Evolutionary conservation across 2,329 filamentous ascomycete species (phyloP).

Genomic region (Claviceps purpurea): DNA sequence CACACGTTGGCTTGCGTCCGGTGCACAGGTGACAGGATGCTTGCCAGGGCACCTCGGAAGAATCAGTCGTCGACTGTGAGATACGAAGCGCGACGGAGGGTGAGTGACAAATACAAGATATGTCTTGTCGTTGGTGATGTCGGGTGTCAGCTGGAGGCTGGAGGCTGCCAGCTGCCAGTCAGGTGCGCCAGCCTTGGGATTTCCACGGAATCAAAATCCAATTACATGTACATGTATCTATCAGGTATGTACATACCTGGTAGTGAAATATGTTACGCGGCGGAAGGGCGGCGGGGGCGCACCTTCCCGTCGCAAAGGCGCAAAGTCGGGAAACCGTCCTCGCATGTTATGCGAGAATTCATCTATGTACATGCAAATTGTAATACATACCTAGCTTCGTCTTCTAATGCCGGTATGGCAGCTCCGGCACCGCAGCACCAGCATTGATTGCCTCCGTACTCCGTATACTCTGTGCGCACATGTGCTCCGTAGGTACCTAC

Average conservation of each 20-base stretch:
- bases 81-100: background rate
- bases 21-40: background rate
- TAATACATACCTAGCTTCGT: background rate
- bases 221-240: too few relatives aligned
- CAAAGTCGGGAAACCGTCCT: background rate
- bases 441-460: background rate
- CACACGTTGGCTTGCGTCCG: background rate
- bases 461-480: too few relatives aligned
- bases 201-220: too few relatives aligned
- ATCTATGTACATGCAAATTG: background rate
- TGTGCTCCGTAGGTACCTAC: too few relatives aligned
- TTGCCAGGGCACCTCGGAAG: background rate
- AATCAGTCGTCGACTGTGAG: background rate
- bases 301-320: constrained; percentile 6
- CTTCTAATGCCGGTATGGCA: background rate
- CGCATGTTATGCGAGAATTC: background rate
- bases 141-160: background rate
- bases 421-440: background rate
- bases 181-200: too few relatives aligned
- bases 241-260: too few relatives aligned
- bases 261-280: background rate
- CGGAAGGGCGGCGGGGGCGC: constrained; percentile 4
- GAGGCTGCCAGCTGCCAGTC: background rate
- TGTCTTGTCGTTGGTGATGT: background rate
- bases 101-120: background rate